These are phyloP conservation scores for Candida lessepsii DNA, from an alignment of 805 yeast genomes.

Conservation along the genomic window DNA sequence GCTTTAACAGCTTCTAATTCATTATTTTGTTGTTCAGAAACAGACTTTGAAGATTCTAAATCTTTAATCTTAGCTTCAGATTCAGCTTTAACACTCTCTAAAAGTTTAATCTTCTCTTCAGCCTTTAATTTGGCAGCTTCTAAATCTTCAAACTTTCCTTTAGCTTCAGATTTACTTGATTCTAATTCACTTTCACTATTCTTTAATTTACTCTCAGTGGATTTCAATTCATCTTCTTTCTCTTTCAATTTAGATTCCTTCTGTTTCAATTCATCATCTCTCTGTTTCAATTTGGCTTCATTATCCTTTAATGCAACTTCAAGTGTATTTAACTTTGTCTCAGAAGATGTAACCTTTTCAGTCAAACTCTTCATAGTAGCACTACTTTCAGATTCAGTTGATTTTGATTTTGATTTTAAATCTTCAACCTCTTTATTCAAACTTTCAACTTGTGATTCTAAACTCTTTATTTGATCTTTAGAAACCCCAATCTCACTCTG, in stretches of 20 bases:
- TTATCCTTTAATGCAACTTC: neutral
- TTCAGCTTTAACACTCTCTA: neutral
- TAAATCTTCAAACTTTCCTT: neutral
- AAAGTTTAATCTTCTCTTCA: neutral
- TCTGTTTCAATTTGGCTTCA: neutral
- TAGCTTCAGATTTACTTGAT: neutral
- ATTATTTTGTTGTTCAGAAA: neutral
- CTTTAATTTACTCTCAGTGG: too few species aligned
- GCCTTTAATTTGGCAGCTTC: neutral
- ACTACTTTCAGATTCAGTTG: neutral
- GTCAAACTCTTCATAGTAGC: neutral
- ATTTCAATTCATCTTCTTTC: too few species aligned
- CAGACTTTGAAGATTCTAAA: neutral
- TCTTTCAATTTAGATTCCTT: neutral
- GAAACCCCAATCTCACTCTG: too few species aligned
- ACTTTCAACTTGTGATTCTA: conserved; percentile 2
- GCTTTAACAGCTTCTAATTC: neutral
- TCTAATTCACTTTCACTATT: too few species aligned
- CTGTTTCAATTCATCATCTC: neutral
- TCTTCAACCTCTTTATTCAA: neutral
- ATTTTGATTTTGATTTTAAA: conserved; percentile 1
- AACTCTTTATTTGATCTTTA: conserved; percentile 7
- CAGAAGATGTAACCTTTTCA: conserved; percentile 1
- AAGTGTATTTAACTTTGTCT: too few species aligned
- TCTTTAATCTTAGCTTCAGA: conserved; percentile 5